Percentiles rank a stretch among this genome's conserved stretches.
These are phyloP conservation scores for Drechslerella stenobrocha DNA, from an alignment of 2,329 filamentous ascomycete genomes.

Conservation along the genomic window DNA sequence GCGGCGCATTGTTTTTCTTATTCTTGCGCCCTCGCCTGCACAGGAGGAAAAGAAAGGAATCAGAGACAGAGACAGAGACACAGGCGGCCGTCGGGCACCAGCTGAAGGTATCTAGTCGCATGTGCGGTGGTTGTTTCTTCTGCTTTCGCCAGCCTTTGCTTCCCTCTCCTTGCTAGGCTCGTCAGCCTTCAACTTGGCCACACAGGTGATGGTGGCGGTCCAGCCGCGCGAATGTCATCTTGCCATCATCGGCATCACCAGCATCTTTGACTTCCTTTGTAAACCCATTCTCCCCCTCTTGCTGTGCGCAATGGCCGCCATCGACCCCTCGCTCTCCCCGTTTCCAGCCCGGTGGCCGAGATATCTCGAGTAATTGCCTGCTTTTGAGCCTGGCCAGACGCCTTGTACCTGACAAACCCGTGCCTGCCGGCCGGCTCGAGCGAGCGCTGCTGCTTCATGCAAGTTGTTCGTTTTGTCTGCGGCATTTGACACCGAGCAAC, in stretches of 20 bases:
- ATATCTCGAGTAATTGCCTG: too few relatives aligned
- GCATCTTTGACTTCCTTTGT: slow-evolving; percentile 4
- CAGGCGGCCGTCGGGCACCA: slow-evolving; percentile 8
- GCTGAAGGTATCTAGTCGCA: slow-evolving; percentile 15
- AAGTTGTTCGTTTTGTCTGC: slow-evolving; percentile 49
- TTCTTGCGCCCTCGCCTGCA: slow-evolving; percentile 33
- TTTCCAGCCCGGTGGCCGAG: slow-evolving; percentile 2
- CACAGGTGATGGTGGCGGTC: neutral
- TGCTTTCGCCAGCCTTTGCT: neutral
- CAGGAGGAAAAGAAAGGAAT: slow-evolving; percentile 10
- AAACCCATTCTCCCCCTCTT: too few relatives aligned
- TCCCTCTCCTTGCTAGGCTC: neutral
- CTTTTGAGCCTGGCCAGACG: slow-evolving; percentile 1
- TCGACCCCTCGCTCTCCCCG: slow-evolving; percentile 11
- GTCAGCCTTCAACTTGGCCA: neutral
- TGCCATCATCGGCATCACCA: slow-evolving; percentile 9
- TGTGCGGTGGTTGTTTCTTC: too few relatives aligned
- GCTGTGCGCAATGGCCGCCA: too few relatives aligned
- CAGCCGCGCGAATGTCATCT: slow-evolving; percentile 35
- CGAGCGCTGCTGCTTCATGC: slow-evolving; percentile 34
- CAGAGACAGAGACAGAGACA: slow-evolving; percentile 12
- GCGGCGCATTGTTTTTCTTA: slow-evolving; percentile 49
- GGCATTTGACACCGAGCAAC: slow-evolving; percentile 37
- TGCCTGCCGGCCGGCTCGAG: slow-evolving; percentile 21
- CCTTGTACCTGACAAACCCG: slow-evolving; percentile 27